These are phyloP conservation scores for Adansonia gregorii DNA, from an alignment of 441 rosid species.

Conservation along the genomic window DNA sequence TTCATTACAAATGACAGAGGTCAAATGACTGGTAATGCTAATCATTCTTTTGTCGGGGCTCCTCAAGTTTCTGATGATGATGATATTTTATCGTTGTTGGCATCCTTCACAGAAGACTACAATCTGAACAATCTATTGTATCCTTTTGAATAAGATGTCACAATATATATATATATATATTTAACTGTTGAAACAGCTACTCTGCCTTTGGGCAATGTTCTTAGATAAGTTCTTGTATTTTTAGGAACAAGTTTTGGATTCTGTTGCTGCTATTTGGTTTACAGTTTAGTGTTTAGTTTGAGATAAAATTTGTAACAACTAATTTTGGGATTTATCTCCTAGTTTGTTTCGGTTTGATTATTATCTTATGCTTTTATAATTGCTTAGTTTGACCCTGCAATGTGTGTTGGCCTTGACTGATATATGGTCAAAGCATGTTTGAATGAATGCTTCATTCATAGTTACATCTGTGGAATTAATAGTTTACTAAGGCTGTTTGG, in stretches of 20 bases:
- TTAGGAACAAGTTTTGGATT: neutral
- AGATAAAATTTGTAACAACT: neutral
- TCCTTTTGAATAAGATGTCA: neutral
- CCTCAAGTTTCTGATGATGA: slow-evolving; percentile 27
- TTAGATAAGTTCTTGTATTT: neutral
- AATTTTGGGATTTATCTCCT: neutral
- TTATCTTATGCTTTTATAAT: neutral
- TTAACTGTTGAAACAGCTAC: neutral
- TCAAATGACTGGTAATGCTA: neutral
- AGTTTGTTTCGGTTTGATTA: neutral
- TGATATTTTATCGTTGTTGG: slow-evolving; percentile 38
- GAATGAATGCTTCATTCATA: too few relatives aligned
- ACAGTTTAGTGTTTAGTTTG: neutral
- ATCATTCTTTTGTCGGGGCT: slow-evolving; percentile 6
- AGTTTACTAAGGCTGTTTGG: too few relatives aligned
- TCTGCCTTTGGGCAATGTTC: neutral
- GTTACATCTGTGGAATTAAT: too few relatives aligned
- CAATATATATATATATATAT: neutral
- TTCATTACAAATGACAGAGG: neutral
- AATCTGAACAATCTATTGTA: neutral
- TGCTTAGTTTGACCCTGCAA: too few relatives aligned
- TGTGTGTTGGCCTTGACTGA: too few relatives aligned
- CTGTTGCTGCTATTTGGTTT: neutral
- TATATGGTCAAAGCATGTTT: too few relatives aligned
- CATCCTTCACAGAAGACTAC: slow-evolving; percentile 26